phyloP scores from a whole-genome alignment of 2,329 filamentous ascomycete species.

The Phyllosticta paracitricarpa region DNA sequence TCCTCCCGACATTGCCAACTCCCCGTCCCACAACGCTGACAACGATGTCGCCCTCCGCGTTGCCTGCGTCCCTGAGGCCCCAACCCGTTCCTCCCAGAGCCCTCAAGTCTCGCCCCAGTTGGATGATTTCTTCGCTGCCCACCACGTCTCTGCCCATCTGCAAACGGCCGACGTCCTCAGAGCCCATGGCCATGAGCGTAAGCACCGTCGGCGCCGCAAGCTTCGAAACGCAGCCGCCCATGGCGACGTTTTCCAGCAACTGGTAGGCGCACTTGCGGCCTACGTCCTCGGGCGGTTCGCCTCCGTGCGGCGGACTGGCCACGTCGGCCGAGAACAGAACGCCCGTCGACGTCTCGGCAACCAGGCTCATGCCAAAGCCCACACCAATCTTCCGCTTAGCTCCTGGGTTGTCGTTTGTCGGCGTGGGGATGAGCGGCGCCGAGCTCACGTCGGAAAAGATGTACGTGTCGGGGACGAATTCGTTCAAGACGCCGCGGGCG shows the following conservation, averaged over 20 bases:
- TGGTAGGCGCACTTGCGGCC: slow-evolving; percentile 83
- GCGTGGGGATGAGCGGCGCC: slow-evolving; percentile 52
- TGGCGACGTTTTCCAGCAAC: slow-evolving; percentile 69
- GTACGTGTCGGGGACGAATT: slow-evolving; percentile 79
- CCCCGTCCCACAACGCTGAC: slow-evolving; percentile 88
- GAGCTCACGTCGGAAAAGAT: slow-evolving; percentile 62
- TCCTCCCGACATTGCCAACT: slow-evolving; percentile 89
- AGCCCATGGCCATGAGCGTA: slow-evolving; percentile 94
- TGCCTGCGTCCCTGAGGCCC: slow-evolving; percentile 66
- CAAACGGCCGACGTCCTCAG: slow-evolving; percentile 84
- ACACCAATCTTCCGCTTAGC: slow-evolving; percentile 59
- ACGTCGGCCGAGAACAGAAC: slow-evolving; percentile 84
- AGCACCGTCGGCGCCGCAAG: slow-evolving; percentile 66
- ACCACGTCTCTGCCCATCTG: slow-evolving; percentile 73
- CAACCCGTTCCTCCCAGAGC: slow-evolving; percentile 86
- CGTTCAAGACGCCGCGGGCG: slow-evolving; percentile 77
- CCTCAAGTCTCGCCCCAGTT: slow-evolving; percentile 72
- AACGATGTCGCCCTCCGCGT: slow-evolving; percentile 59
- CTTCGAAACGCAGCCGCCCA: slow-evolving; percentile 70
- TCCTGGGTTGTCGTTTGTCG: slow-evolving; percentile 54
- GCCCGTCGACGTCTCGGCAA: slow-evolving; percentile 84
- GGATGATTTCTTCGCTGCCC: slow-evolving; percentile 69
- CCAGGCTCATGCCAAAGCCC: slow-evolving; percentile 81
- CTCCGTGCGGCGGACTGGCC: slow-evolving; percentile 62
- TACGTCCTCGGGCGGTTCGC: slow-evolving; percentile 79